Conservation (phyloP, 139 green algal species). For the Protoeuglena noctilucae region DNA sequence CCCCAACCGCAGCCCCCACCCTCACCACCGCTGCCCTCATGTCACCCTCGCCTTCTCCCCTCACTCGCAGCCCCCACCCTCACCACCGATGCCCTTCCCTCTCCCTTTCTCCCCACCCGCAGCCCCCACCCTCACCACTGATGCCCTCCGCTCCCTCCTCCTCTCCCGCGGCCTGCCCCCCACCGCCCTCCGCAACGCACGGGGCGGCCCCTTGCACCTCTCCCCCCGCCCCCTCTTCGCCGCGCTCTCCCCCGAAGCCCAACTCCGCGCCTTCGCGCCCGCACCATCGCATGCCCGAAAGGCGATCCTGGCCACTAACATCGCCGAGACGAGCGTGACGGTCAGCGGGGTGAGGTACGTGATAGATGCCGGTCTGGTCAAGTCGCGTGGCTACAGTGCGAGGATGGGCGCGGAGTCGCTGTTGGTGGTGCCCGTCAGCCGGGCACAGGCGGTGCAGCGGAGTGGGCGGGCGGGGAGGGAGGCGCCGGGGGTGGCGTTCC, state of each 20-base stretch:
- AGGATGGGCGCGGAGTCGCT: constrained; percentile 58
- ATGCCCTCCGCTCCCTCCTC: too few species aligned
- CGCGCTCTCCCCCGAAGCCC: not conserved
- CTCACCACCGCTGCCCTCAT: too few species aligned
- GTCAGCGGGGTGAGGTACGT: constrained; percentile 70
- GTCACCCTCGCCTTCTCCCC: too few species aligned
- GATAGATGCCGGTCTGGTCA: constrained; percentile 63
- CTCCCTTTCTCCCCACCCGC: too few species aligned
- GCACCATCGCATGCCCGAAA: not conserved
- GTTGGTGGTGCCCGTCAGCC: constrained; percentile 47
- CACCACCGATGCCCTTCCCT: too few species aligned
- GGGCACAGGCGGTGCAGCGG: constrained; percentile 70
- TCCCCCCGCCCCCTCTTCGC: constrained; percentile 2
- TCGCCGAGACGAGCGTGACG: constrained; percentile 85
- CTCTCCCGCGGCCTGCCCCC: too few species aligned
- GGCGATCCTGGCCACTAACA: constrained; percentile 78
- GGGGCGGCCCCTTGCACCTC: not conserved
- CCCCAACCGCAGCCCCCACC: too few species aligned
- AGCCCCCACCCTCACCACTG: too few species aligned
- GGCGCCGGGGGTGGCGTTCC: constrained; percentile 67
- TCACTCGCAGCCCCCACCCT: too few species aligned
- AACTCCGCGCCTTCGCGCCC: constrained; percentile 1
- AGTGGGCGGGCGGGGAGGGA: constrained; percentile 69
- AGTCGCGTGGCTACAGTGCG: constrained; percentile 58
- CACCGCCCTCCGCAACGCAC: too few species aligned